Evolutionary conservation across 208 protist genomes (phyloP), one percentile per base, ranked within the genome.

Genomic region (Leishmania martiniquensis): DNA sequence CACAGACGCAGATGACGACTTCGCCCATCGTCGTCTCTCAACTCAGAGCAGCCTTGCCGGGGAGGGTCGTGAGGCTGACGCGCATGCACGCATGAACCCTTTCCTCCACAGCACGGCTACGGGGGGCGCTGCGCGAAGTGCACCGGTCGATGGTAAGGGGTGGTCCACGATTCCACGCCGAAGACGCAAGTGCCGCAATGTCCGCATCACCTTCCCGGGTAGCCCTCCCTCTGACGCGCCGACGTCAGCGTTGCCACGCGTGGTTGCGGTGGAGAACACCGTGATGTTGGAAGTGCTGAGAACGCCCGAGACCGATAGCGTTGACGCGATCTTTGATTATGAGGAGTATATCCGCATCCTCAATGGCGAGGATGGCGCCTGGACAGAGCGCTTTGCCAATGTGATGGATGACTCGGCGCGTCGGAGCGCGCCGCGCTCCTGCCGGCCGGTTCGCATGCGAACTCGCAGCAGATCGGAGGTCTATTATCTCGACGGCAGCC

Each of bases 321-420:
- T 94, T 39, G 89, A 95, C 69, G 93, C 93, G 45, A 89, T 96
- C 63, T 96, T 96, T 78, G 91, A 96, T 77, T 96, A 97, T 80
- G 91, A 95, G 57, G 70, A 85, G 59, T 87, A 87, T 57, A 22
- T 87, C 22, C 70, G 78, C 20, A 45, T 87, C 54, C 65, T 90
- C 25, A 84, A 84, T n/a, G 85, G 81, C 47, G 34, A 68, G 66
- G 59, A 47, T n/a, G 78, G 55, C 12, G 72, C 55, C 39, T 82
- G 60, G 68, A 1, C n/a, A 17, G 49, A 51, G 22, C 74, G 85
- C 17, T 82, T 73, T 42, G 59, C 59, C 12, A 49, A 45, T 4
- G 76, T 29, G 2, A 54, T 72, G 60, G 57, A 6, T 20, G 68
- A 69, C 52, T 52, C 65, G 3, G 68, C 60, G 37, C 55, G 57